phyloP scores from a whole-genome alignment of 1,284 basidiomycete species.

The Schizophyllum commune region DNA sequence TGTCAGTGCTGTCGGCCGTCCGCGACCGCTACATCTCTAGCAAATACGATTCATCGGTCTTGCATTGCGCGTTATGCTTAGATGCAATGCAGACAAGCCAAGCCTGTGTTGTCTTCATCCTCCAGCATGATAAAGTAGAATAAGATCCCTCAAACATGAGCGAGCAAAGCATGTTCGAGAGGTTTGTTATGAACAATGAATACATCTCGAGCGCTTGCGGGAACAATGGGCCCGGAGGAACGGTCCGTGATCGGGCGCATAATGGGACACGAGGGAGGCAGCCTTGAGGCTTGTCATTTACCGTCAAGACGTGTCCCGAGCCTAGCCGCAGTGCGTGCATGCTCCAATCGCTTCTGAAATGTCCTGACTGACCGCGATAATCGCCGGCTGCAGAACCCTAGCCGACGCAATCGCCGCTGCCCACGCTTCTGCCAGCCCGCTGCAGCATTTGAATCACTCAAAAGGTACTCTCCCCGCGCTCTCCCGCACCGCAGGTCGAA shows the following conservation, averaged over 20 bases:
- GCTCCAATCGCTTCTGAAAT: background rate
- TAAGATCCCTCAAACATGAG: too few relatives aligned
- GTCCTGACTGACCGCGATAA: background rate
- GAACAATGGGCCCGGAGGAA: background rate
- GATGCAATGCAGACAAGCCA: too few relatives aligned
- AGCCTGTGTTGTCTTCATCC: too few relatives aligned
- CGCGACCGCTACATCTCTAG: too few relatives aligned
- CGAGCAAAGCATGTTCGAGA: too few relatives aligned
- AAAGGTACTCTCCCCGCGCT: background rate
- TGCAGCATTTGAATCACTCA: background rate
- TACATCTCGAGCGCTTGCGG: too few relatives aligned
- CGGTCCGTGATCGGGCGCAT: background rate
- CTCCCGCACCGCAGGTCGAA: conserved; percentile 34
- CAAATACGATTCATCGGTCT: too few relatives aligned
- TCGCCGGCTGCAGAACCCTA: background rate
- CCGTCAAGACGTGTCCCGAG: background rate
- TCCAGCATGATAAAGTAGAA: too few relatives aligned
- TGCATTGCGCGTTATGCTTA: too few relatives aligned
- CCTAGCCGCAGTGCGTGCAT: background rate
- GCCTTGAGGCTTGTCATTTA: background rate
- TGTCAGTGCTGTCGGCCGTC: too few relatives aligned
- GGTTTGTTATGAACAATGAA: too few relatives aligned
- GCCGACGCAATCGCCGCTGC: background rate
- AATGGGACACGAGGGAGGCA: background rate
- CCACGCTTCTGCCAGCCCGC: background rate